These are phyloP conservation scores for Metarhizium guizhouense DNA, from an alignment of 2,329 filamentous ascomycete genomes.

Conservation along the genomic window DNA sequence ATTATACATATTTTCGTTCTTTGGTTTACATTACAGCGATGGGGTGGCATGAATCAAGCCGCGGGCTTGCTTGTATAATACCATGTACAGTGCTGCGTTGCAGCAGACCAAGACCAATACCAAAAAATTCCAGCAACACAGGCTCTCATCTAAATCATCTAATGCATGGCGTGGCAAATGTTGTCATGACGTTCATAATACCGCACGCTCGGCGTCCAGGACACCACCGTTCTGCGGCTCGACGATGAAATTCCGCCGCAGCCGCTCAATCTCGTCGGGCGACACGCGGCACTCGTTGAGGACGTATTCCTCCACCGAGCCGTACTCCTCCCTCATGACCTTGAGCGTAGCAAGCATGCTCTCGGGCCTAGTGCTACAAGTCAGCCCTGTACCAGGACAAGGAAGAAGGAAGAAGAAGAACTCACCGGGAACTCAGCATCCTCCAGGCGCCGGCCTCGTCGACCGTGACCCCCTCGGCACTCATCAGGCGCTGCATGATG, in stretches of 20 bases:
- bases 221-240: constrained; percentile 9
- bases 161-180: not conserved
- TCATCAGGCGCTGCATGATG: constrained; percentile 40
- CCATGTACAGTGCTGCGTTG: constrained; percentile 6
- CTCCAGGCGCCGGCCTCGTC: constrained; percentile 34
- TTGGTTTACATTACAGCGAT: not conserved
- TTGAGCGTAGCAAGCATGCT: constrained; percentile 39
- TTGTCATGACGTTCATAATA: not conserved
- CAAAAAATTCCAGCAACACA: not conserved
- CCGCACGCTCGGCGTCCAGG: not conserved
- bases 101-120: not conserved
- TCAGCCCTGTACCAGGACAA: not conserved
- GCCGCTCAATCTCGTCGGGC: constrained; percentile 41
- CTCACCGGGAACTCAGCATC: constrained; percentile 36
- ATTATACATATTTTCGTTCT: not conserved
- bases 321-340: constrained; percentile 51
- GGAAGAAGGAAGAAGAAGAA: not conserved
- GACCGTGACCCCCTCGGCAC: constrained; percentile 38
- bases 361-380: constrained; percentile 27
- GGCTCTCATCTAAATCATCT: not conserved
- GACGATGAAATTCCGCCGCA: constrained; percentile 41
- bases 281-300: constrained; percentile 47
- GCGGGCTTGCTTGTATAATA: constrained; percentile 3
- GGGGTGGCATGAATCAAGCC: not conserved
- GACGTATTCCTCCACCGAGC: constrained; percentile 56